Evolutionary conservation across 2,329 filamentous ascomycete genomes (phyloP), one percentile per base, ranked within the genome.

Genomic region (Capronia coronata): DNA sequence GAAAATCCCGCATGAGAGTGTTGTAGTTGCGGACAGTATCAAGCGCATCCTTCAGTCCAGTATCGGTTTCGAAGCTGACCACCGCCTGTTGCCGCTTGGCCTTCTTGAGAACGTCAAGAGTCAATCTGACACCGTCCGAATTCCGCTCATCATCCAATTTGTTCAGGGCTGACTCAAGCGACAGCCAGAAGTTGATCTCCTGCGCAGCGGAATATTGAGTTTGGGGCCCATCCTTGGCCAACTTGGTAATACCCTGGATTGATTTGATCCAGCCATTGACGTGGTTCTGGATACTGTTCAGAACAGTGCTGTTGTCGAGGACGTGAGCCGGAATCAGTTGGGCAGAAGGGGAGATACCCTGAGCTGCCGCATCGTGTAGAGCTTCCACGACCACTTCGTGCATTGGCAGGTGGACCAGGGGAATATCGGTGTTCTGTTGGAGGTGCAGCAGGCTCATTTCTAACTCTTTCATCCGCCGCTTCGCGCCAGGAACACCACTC

Each of bases 241-340:
- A 86, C 70, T 94, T 94, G 32, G 93, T 98, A 60, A 96, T 94
- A 41, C 85, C 84, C 67, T 96, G 91, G 58, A 99, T 98, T 9
- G 91, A 94, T 71, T 94, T 94, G 71, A 98, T 98, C 93, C 93
- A 99, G 56, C 84, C 84, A 67, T 97, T 98, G 53, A 97, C 93
- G 42, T 84, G 93, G 43, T 87, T 84, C 66, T 97, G 93, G 30
- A 99, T 75, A 60, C 85, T 89, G 69, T 98, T 98, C 62, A 96
- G 83, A 60, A 98, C 94, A 9, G 82, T 82, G 62, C 87, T 95
- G 68, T 96, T 93, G 51, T 87, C 83, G 27, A 96, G 74, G n/a
- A 94, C 77, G 9, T 79, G 70, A 7, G 79, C 63, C 2, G 88
- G 84, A 40, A 98, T 86, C 54, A 88, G 71, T 37, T 96, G 88